Percentiles rank a stretch among this genome's conserved stretches.
phyloP scores from a whole-genome alignment of 1,284 basidiomycete species.

The Exobasidium cylindrosporum region DNA sequence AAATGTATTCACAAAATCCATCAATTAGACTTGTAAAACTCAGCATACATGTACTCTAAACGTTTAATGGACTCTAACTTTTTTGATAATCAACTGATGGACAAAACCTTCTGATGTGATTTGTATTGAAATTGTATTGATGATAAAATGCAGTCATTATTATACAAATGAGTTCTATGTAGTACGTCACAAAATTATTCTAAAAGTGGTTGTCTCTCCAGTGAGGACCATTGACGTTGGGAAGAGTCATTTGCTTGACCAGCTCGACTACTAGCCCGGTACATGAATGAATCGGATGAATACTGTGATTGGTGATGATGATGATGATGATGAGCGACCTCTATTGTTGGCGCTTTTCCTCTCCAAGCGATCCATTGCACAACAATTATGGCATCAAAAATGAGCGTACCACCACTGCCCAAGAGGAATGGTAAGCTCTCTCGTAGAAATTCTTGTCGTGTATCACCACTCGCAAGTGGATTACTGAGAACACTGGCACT shows the following conservation, averaged over 20 bases:
- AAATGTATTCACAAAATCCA: too few relatives aligned
- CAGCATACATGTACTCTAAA: too few relatives aligned
- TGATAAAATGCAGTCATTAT: too few relatives aligned
- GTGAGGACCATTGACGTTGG: neutral
- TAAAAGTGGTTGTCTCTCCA: neutral
- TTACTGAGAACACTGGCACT: conserved; percentile 41
- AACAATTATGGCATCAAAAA: conserved; percentile 51
- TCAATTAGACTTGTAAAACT: too few relatives aligned
- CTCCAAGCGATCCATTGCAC: conserved; percentile 46
- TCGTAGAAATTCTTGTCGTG: conserved; percentile 25
- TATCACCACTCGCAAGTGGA: conserved; percentile 27
- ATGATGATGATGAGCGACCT: neutral
- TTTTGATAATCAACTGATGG: too few relatives aligned
- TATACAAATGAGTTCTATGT: too few relatives aligned
- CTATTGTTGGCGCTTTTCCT: neutral
- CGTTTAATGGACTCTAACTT: too few relatives aligned
- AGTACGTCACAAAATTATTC: too few relatives aligned
- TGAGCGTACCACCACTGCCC: conserved; percentile 46
- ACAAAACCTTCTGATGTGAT: too few relatives aligned
- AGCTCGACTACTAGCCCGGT: neutral
- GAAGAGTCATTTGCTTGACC: neutral
- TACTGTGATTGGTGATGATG: neutral
- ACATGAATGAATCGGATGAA: neutral
- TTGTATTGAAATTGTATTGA: too few relatives aligned
- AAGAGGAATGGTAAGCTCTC: conserved; percentile 52